Conservation (phyloP, 192 early-diverging fungal species). For the Coemansia sp. region DNA sequence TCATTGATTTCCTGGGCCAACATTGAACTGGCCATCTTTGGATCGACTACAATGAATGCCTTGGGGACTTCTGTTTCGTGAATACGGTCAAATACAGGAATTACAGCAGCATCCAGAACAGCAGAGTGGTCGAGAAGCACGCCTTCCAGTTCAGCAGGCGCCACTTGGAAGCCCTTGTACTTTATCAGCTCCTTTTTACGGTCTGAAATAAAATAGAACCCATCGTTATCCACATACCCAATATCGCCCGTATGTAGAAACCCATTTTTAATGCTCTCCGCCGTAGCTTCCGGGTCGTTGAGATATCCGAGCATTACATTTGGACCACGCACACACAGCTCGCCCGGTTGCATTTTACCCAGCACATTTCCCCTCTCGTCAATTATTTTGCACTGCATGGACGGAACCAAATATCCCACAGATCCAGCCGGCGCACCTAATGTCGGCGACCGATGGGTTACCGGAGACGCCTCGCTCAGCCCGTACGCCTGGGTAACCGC, state of each 20-base stretch:
- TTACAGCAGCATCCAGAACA: slow-evolving; percentile 68
- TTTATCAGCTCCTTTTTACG: slow-evolving; percentile 93
- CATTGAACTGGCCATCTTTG: too few relatives aligned
- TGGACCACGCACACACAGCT: slow-evolving; percentile 81
- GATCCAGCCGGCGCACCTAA: slow-evolving; percentile 49
- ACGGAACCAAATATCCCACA: slow-evolving; percentile 69
- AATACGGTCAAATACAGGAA: slow-evolving; percentile 57
- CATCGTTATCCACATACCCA: slow-evolving; percentile 62
- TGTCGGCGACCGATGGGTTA: slow-evolving; percentile 21
- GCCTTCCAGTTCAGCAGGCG: slow-evolving; percentile 87
- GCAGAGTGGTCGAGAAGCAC: slow-evolving; percentile 65
- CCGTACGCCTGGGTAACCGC: slow-evolving; percentile 62
- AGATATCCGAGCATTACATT: slow-evolving; percentile 87
- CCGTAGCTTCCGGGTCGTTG: slow-evolving; percentile 76
- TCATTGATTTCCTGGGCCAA: too few relatives aligned
- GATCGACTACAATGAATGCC: too few relatives aligned
- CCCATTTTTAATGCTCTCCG: slow-evolving; percentile 67
- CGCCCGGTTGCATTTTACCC: slow-evolving; percentile 65
- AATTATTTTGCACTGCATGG: slow-evolving; percentile 68
- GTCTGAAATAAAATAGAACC: slow-evolving; percentile 63
- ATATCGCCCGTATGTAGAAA: slow-evolving; percentile 87
- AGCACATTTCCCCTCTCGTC: slow-evolving; percentile 67
- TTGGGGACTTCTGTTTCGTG: too few relatives aligned
- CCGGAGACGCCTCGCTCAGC: slow-evolving; percentile 59
- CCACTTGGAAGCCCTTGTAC: slow-evolving; percentile 82